Conservation (phyloP, 805 yeast species). For the Vanderwaltozyma polyspora region DNA sequence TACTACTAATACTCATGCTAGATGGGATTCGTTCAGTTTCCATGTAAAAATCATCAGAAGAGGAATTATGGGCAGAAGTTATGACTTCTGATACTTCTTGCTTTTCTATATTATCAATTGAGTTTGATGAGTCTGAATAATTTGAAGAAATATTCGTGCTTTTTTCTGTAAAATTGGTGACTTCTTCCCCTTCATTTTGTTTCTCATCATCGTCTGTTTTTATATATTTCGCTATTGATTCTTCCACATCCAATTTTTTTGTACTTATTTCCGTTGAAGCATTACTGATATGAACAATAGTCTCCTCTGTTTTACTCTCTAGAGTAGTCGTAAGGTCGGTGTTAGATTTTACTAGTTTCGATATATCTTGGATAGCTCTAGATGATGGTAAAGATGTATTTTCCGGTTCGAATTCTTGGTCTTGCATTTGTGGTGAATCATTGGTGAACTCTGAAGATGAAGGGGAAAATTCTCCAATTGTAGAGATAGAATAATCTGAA, state of each 20-base stretch:
- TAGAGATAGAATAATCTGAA: slow-evolving; percentile 29
- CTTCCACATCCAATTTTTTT: background rate
- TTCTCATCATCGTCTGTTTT: background rate
- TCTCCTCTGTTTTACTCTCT: background rate
- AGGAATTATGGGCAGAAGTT: slow-evolving; percentile 9
- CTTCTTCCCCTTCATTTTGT: background rate
- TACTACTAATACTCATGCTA: slow-evolving; percentile 20
- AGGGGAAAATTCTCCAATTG: slow-evolving; percentile 37
- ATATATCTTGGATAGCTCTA: slow-evolving; percentile 32
- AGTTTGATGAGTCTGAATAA: background rate
- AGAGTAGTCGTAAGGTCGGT: background rate
- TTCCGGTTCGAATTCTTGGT: slow-evolving; percentile 8
- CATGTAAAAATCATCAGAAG: slow-evolving; percentile 20
- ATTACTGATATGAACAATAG: background rate
- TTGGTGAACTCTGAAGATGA: slow-evolving; percentile 34
- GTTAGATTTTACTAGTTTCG: slow-evolving; percentile 24
- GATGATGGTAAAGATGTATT: slow-evolving; percentile 28
- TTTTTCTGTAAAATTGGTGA: background rate
- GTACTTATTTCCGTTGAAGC: background rate
- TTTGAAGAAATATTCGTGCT: background rate
- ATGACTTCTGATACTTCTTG: background rate
- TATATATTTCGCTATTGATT: slow-evolving; percentile 5
- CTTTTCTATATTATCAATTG: background rate
- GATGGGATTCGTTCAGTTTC: slow-evolving; percentile 18
- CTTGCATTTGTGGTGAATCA: slow-evolving; percentile 28